Percentiles rank a stretch among this genome's conserved stretches.
These are phyloP conservation scores for Colletotrichum sp. DNA, from an alignment of 2,329 filamentous ascomycete genomes.

Conservation along the genomic window DNA sequence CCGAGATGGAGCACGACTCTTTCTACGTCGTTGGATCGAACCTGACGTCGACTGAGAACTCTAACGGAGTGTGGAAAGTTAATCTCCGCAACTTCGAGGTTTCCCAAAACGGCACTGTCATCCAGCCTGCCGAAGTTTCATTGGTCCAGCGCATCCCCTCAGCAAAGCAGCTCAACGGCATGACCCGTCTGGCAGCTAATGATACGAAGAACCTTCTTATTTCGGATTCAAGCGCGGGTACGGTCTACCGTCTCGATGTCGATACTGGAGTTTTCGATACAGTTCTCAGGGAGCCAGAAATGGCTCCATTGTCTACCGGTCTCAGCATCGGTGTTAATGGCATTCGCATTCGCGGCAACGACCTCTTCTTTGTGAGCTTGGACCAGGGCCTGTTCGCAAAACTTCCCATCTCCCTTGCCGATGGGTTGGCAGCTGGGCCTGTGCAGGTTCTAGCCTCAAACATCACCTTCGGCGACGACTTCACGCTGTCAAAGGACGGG, in stretches of 20 bases:
- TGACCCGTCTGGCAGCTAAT: constrained; percentile 19
- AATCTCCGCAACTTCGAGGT: constrained; percentile 9
- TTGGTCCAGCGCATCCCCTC: constrained; percentile 15
- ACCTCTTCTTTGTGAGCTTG: constrained; percentile 5
- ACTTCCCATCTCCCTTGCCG: neutral
- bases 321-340: neutral
- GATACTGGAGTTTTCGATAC: constrained; percentile 18
- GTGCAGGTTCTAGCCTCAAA: neutral
- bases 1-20: constrained; percentile 21
- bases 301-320: neutral
- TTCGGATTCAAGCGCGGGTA: constrained; percentile 24
- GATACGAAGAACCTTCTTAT: constrained; percentile 23
- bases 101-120: neutral
- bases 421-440: neutral
- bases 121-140: neutral
- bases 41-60: constrained; percentile 6
- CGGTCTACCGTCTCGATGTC: constrained; percentile 21
- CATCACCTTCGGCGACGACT: constrained; percentile 7
- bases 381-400: neutral
- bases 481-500: neutral
- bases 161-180: constrained; percentile 25
- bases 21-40: constrained; percentile 24
- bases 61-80: constrained; percentile 16
- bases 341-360: neutral
- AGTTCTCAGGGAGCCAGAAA: constrained; percentile 16